These are phyloP conservation scores for Sonneratia caseolaris DNA, from an alignment of 345 rosid genomes.

Conservation along the genomic window DNA sequence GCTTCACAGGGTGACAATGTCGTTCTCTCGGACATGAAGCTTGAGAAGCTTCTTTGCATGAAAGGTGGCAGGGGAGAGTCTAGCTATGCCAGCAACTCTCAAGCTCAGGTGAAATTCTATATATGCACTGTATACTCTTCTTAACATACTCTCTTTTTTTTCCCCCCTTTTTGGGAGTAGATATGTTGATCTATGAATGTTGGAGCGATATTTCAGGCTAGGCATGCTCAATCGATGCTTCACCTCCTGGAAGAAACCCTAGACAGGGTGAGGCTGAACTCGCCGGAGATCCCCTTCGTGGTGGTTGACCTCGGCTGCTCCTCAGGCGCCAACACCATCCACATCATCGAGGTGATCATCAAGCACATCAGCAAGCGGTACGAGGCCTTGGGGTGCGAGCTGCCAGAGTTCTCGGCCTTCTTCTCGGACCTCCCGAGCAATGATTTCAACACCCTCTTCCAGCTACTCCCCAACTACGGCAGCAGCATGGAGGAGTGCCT, in stretches of 20 bases:
- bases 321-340: conserved; percentile 64
- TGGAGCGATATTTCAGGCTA: conserved; percentile 35
- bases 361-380: conserved; percentile 70
- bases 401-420: conserved; percentile 75
- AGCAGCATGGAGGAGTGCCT: conserved; percentile 83
- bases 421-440: conserved; percentile 93
- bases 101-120: conserved; percentile 62
- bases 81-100: conserved; percentile 92
- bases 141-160: neutral
- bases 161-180: neutral
- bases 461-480: conserved; percentile 63
- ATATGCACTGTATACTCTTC: no score
- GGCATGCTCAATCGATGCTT: conserved; percentile 83
- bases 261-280: conserved; percentile 46
- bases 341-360: conserved; percentile 55
- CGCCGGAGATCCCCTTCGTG: conserved; percentile 51
- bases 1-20: conserved; percentile 43
- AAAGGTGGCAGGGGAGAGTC: conserved; percentile 89
- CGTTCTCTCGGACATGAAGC: conserved; percentile 54
- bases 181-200: neutral
- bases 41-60: conserved; percentile 84
- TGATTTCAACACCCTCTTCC: conserved; percentile 92
- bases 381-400: conserved; percentile 39
- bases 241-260: conserved; percentile 82
- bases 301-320: conserved; percentile 95